phyloP scores from a whole-genome alignment of 192 early-diverging fungal genomes.

The Coemansia sp. region DNA sequence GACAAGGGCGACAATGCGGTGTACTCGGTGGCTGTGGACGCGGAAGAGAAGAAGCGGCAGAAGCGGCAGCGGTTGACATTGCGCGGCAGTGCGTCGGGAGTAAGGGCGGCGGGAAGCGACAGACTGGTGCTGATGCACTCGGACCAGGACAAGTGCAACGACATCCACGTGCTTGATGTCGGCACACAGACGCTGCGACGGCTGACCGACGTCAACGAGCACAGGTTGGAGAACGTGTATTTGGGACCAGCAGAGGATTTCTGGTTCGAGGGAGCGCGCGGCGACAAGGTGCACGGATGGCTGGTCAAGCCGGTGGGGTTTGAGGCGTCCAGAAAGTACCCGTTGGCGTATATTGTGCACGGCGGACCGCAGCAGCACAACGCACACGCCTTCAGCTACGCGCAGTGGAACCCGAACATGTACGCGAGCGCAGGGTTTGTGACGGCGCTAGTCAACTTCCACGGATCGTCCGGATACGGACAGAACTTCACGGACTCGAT shows the following conservation, averaged over 20 bases:
- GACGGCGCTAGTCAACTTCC: slow-evolving; percentile 69
- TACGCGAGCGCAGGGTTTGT: slow-evolving; percentile 69
- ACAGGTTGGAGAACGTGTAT: slow-evolving; percentile 39
- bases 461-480: slow-evolving; percentile 77
- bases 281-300: slow-evolving; percentile 53
- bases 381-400: slow-evolving; percentile 57
- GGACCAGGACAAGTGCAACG: slow-evolving; percentile 39
- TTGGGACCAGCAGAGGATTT: slow-evolving; percentile 61
- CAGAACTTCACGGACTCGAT: slow-evolving; percentile 71
- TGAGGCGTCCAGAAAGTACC: slow-evolving; percentile 59
- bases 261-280: slow-evolving; percentile 63
- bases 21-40: slow-evolving; percentile 34
- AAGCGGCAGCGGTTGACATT: slow-evolving; percentile 38
- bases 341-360: slow-evolving; percentile 73
- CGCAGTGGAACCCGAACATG: slow-evolving; percentile 71
- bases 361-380: slow-evolving; percentile 76
- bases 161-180: slow-evolving; percentile 39
- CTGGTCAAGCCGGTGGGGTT: slow-evolving; percentile 63
- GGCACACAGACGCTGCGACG: slow-evolving; percentile 34
- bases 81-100: slow-evolving; percentile 8
- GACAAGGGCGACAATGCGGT: slow-evolving; percentile 62
- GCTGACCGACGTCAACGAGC: slow-evolving; percentile 50
- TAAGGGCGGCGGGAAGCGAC: slow-evolving; percentile 18
- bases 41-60: neutral
- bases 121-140: slow-evolving; percentile 45